Evolutionary conservation across 306 rosid species (phyloP).

Genomic region (Betula pendula): DNA sequence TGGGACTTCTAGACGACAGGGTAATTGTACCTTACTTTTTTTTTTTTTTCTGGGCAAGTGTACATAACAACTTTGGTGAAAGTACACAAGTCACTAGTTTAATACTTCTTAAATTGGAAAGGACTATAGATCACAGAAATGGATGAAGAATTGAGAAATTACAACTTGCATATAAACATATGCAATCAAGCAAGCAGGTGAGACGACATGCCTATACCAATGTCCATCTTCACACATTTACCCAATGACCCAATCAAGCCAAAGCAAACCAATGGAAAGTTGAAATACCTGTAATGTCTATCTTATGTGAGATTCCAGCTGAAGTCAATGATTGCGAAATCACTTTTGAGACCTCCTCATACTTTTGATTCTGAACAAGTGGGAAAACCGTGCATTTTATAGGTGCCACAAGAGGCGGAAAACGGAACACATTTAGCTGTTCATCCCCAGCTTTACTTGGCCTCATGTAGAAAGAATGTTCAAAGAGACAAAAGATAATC

Average conservation of each 20-base stretch:
- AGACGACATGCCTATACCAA: neutral
- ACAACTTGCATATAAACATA: neutral
- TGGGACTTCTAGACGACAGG: neutral
- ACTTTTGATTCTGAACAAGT: conserved; percentile 81
- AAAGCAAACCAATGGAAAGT: neutral
- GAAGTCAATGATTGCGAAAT: conserved; percentile 84
- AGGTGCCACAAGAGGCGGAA: conserved; percentile 90
- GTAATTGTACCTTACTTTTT: too few species aligned
- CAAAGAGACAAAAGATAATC: conserved; percentile 84
- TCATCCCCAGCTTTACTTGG: conserved; percentile 84
- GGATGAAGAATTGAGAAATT: neutral
- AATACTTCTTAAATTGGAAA: neutral
- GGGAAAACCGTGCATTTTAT: conserved; percentile 98
- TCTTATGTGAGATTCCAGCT: conserved; percentile 75
- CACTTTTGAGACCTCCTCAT: conserved; percentile 75
- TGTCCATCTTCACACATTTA: too few species aligned
- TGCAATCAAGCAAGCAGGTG: neutral
- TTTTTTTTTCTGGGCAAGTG: neutral
- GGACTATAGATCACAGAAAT: neutral
- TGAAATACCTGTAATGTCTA: conserved; percentile 77
- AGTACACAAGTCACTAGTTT: neutral
- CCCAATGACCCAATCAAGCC: neutral
- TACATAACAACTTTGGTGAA: neutral
- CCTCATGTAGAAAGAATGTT: conserved; percentile 81
- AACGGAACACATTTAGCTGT: conserved; percentile 78